A percentile compares a stretch with the other conserved stretches of the same genome.
phyloP scores from a whole-genome alignment of 2,329 filamentous ascomycete species.

The Endoconidiophora polonica region DNA sequence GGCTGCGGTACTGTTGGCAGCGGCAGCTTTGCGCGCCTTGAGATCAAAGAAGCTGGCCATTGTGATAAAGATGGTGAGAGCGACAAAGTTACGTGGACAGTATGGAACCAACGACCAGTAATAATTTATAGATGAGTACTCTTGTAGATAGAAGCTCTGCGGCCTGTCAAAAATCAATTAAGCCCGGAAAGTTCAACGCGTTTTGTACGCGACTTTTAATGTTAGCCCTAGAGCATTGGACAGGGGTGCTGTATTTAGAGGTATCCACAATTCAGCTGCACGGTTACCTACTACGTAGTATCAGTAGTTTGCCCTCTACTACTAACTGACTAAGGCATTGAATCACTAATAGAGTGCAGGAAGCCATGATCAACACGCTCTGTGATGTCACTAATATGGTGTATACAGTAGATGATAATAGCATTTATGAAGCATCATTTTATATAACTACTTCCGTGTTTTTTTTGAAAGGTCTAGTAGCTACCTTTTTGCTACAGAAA shows the following conservation, averaged over 20 bases:
- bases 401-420: too few species aligned
- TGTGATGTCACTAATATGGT: too few species aligned
- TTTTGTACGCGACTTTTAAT: neutral
- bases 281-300: too few species aligned
- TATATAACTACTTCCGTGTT: too few species aligned
- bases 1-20: slow-evolving; percentile 42
- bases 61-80: neutral
- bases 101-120: neutral
- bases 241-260: neutral
- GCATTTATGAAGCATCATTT: too few species aligned
- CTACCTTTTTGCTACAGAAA: too few species aligned
- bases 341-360: neutral
- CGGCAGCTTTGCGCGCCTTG: slow-evolving; percentile 71
- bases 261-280: neutral
- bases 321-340: neutral
- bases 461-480: too few species aligned
- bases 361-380: too few species aligned
- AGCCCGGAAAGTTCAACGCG: slow-evolving; percentile 9
- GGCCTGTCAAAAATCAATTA: slow-evolving; percentile 10
- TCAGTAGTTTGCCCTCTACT: neutral
- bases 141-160: too few species aligned
- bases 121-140: neutral
- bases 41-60: slow-evolving; percentile 95
- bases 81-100: neutral
- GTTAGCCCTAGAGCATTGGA: neutral